Evolutionary conservation across 345 rosid species (phyloP).

Genomic region (Boechera stricta): DNA sequence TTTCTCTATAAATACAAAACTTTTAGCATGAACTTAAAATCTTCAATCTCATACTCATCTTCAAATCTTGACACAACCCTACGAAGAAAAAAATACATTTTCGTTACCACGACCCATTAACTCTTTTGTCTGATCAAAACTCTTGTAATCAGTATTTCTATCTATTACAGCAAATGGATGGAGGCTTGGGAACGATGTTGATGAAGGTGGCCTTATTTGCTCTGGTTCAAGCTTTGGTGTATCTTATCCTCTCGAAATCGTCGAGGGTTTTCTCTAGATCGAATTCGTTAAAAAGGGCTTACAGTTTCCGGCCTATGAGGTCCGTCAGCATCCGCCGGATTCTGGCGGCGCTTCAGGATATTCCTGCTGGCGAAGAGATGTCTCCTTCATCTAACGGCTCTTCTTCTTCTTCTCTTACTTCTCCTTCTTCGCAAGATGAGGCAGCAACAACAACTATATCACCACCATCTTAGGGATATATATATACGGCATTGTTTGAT

Average conservation of each 20-base stretch:
- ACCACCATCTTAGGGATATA: conserved; percentile 21
- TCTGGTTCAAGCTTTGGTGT: conserved; percentile 64
- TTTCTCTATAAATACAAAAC: conserved; percentile 13
- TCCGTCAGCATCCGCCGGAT: conserved; percentile 62
- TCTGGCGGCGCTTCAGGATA: conserved; percentile 52
- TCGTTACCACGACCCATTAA: not conserved
- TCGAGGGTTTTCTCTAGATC: conserved; percentile 62
- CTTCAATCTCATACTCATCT: conserved; percentile 13
- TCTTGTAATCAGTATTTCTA: not conserved
- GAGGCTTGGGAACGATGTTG: conserved; percentile 50
- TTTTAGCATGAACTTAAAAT: conserved; percentile 8
- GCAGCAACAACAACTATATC: conserved; percentile 3
- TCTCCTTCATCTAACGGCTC: conserved; percentile 45
- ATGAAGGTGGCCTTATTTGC: conserved; percentile 56
- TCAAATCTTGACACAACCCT: conserved; percentile 11
- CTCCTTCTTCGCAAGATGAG: conserved; percentile 28
- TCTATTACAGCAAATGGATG: conserved; percentile 44
- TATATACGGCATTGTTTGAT: not conserved
- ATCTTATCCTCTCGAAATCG: conserved; percentile 62
- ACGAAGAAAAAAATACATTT: conserved; percentile 1
- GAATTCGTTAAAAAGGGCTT: conserved; percentile 40
- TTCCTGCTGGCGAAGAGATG: conserved; percentile 49
- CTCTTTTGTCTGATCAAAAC: not conserved
- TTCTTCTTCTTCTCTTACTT: conserved; percentile 7
- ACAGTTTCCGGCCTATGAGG: conserved; percentile 59